Evolutionary conservation across 73 alveolate genomes (phyloP).

Genomic region (Tetrahymena thermophila): DNA sequence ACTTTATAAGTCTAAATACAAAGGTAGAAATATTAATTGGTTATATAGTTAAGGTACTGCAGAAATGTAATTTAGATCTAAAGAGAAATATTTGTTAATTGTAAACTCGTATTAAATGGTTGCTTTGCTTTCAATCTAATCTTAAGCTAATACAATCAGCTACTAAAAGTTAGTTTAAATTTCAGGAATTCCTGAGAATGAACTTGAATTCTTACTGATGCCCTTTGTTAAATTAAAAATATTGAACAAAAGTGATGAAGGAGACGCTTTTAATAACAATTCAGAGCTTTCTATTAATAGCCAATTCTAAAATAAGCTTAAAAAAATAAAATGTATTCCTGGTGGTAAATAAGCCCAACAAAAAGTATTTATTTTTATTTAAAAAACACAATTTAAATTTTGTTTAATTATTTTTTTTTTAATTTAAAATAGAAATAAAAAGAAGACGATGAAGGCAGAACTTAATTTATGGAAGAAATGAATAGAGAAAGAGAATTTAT

Average conservation of each 20-base stretch:
- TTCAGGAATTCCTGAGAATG: slow-evolving; percentile 12
- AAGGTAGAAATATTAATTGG: slow-evolving; percentile 24
- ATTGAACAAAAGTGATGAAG: slow-evolving; percentile 3
- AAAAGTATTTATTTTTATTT: neutral
- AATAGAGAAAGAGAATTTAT: slow-evolving; percentile 14
- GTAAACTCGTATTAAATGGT: slow-evolving; percentile 14
- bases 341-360: slow-evolving; percentile 15
- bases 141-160: neutral
- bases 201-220: slow-evolving; percentile 14
- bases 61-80: slow-evolving; percentile 5
- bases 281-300: neutral
- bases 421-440: slow-evolving; percentile 4
- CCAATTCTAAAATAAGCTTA: neutral
- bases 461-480: slow-evolving; percentile 5
- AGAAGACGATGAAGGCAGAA: slow-evolving; percentile 9
- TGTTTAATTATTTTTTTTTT: neutral
- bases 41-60: slow-evolving; percentile 18
- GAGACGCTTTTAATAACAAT: neutral
- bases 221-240: slow-evolving; percentile 27
- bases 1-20: neutral
- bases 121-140: neutral
- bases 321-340: slow-evolving; percentile 16
- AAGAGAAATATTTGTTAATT: slow-evolving; percentile 7
- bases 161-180: neutral
- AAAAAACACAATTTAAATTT: neutral